A percentile compares a stretch with the other conserved stretches of the same genome.
phyloP scores from a whole-genome alignment of 1,284 basidiomycete species.

The Ganoderma meredithae region DNA sequence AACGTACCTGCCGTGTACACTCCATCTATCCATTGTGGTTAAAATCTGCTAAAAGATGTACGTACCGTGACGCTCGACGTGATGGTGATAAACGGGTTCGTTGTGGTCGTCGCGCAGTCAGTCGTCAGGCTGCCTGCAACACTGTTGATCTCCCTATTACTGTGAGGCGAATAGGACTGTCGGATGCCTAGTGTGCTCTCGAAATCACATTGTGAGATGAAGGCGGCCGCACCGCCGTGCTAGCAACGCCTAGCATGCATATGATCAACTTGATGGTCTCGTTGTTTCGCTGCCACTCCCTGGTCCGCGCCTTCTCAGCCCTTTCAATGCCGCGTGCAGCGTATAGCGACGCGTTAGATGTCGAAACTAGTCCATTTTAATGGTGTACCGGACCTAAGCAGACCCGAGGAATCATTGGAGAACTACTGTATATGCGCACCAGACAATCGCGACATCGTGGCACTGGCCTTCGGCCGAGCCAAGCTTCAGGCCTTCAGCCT shows the following conservation, averaged over 20 bases:
- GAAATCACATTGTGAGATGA: neutral
- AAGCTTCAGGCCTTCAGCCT: neutral
- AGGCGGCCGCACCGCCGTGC: neutral
- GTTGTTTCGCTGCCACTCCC: neutral
- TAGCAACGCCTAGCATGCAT: neutral
- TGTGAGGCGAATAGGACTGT: no score
- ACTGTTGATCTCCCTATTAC: no score
- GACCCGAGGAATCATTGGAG: neutral
- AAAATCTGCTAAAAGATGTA: no score
- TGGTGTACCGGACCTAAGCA: no score
- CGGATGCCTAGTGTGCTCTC: no score
- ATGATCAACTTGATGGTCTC: no score
- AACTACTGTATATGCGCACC: neutral
- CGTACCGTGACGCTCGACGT: no score
- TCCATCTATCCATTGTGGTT: neutral
- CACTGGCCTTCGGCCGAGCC: neutral
- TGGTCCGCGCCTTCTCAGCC: neutral
- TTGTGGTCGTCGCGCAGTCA: no score
- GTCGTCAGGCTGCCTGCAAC: no score
- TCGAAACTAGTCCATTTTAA: no score
- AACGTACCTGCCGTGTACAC: no score
- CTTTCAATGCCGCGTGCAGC: neutral
- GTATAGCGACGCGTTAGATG: neutral
- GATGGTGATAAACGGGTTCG: no score
- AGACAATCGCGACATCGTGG: neutral